Percentiles rank a stretch among this genome's conserved stretches.
phyloP scores from a whole-genome alignment of 2,329 filamentous ascomycete genomes.

The Pochonia chlamydosporia region DNA sequence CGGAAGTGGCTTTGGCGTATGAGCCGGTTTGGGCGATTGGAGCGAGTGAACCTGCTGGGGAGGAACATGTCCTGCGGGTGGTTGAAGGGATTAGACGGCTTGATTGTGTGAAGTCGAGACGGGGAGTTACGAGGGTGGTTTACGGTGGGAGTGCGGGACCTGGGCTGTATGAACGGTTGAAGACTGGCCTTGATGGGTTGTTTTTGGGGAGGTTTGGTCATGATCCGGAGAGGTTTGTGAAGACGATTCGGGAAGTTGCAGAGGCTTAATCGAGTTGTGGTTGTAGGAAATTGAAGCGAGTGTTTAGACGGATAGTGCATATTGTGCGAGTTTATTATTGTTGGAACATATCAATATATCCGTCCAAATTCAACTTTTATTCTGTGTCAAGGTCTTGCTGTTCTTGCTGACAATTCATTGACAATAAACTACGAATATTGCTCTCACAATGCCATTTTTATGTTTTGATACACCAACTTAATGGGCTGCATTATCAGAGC shows the following conservation, averaged over 20 bases:
- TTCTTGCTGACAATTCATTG: too few species aligned
- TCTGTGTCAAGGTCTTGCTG: too few species aligned
- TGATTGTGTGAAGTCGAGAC: slow-evolving; percentile 43
- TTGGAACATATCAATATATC: too few species aligned
- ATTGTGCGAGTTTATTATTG: too few species aligned
- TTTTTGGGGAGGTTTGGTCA: slow-evolving; percentile 80
- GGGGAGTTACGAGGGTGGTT: slow-evolving; percentile 60
- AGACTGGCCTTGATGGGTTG: slow-evolving; percentile 68
- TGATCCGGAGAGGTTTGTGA: slow-evolving; percentile 63
- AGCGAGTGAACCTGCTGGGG: slow-evolving; percentile 62
- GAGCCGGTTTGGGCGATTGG: slow-evolving; percentile 90
- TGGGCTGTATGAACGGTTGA: slow-evolving; percentile 64
- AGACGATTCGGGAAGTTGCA: slow-evolving; percentile 67
- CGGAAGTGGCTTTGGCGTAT: slow-evolving; percentile 73
- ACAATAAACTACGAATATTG: too few species aligned
- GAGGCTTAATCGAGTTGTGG: too few species aligned
- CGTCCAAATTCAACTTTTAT: too few species aligned
- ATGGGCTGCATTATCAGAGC: not conserved
- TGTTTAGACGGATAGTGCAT: too few species aligned
- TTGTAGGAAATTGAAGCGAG: too few species aligned
- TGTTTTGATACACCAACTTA: not conserved
- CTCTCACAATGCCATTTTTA: too few species aligned
- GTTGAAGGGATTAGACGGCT: slow-evolving; percentile 55
- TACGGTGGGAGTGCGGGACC: slow-evolving; percentile 83
- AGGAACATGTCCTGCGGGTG: slow-evolving; percentile 67